phyloP scores from a whole-genome alignment of 495 filamentous ascomycete species.

The Talaromyces proteolyticus region DNA sequence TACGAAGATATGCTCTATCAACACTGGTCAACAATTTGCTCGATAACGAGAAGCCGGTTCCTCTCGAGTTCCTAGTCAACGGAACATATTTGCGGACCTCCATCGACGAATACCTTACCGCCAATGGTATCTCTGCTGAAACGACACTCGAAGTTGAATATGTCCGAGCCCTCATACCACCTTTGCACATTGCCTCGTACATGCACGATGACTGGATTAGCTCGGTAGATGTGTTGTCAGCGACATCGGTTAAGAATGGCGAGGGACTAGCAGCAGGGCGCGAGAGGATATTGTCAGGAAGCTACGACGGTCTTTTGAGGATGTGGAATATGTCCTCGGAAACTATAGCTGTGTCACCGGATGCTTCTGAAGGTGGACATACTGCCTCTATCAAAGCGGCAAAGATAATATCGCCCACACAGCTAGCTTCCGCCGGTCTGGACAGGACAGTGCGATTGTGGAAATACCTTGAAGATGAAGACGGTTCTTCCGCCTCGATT shows the following conservation, averaged over 20 bases:
- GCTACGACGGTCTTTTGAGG: conserved; percentile 81
- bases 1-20: conserved; percentile 86
- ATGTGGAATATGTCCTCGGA: conserved; percentile 87
- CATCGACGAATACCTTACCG: conserved; percentile 80
- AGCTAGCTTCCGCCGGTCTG: conserved; percentile 73
- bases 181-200: conserved; percentile 77
- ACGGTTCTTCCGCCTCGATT: conserved; percentile 54
- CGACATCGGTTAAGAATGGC: conserved; percentile 52
- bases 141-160: conserved; percentile 85
- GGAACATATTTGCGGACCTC: conserved; percentile 84
- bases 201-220: conserved; percentile 97
- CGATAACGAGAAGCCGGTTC: conserved; percentile 67
- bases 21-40: conserved; percentile 91
- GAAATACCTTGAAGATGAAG: conserved; percentile 68
- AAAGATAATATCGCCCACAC: conserved; percentile 69
- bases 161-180: conserved; percentile 83
- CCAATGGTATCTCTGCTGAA: conserved; percentile 83
- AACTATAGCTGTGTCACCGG: conserved; percentile 62
- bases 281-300: conserved; percentile 76
- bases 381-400: conserved; percentile 69
- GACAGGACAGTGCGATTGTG: conserved; percentile 83
- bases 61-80: conserved; percentile 93
- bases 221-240: conserved; percentile 78
- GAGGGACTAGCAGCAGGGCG: conserved; percentile 50
- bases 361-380: conserved; percentile 62